Percentiles rank a stretch among this genome's conserved stretches.
Evolutionary conservation across 345 rosid genomes (phyloP).

Genomic region (Populus euphratica): DNA sequence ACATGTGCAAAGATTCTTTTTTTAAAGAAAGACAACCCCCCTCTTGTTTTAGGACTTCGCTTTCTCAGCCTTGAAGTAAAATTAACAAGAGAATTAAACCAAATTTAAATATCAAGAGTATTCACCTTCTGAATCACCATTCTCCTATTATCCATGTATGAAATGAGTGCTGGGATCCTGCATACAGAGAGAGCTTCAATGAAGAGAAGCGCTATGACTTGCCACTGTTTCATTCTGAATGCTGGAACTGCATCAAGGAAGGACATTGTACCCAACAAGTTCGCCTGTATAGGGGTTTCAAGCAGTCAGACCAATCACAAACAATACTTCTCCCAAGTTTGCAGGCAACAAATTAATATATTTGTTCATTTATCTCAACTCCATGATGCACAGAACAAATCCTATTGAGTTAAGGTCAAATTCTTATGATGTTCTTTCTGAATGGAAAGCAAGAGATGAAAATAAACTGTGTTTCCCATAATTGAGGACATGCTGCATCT

Average conservation of each 20-base stretch:
- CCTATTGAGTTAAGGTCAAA: too few relatives aligned
- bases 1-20: not conserved
- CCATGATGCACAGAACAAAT: not conserved
- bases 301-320: constrained; percentile 9
- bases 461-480: not conserved
- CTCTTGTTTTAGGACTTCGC: too few relatives aligned
- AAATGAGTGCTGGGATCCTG: constrained; percentile 58
- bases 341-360: not conserved
- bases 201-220: constrained; percentile 64
- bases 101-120: not conserved
- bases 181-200: constrained; percentile 73
- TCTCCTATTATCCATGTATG: constrained; percentile 44
- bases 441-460: not conserved
- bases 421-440: too few relatives aligned
- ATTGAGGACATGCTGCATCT: not conserved
- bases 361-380: not conserved
- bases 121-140: constrained; percentile 53
- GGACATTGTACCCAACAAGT: constrained; percentile 78
- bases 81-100: not conserved
- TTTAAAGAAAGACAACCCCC: not conserved
- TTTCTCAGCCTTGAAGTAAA: not conserved
- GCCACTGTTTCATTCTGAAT: constrained; percentile 69
- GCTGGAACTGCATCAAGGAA: constrained; percentile 70
- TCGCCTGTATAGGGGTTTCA: constrained; percentile 41
- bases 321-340: not conserved